Conservation (phyloP, 768 basidiomycete genomes). For the Leccinum aurantiacum region DNA sequence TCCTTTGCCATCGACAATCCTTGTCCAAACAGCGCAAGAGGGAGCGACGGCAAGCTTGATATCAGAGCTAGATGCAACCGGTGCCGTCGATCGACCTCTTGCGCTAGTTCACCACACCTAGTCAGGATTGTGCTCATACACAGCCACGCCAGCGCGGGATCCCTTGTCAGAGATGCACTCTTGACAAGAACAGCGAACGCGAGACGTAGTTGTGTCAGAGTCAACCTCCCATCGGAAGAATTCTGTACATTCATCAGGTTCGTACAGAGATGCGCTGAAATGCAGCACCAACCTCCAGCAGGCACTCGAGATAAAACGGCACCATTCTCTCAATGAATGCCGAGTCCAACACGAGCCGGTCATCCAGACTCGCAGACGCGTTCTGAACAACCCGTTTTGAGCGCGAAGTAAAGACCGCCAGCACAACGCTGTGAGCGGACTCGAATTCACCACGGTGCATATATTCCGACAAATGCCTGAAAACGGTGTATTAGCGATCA, state of each 20-base stretch:
- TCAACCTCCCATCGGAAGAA: constrained; percentile 59
- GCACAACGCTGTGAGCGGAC: constrained; percentile 80
- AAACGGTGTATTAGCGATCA: neutral
- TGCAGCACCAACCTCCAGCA: constrained; percentile 60
- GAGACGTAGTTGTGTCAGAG: constrained; percentile 62
- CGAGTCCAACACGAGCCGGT: constrained; percentile 21
- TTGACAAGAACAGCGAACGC: constrained; percentile 74
- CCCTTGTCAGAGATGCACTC: constrained; percentile 48
- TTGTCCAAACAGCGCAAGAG: constrained; percentile 53
- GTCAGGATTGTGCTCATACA: constrained; percentile 59
- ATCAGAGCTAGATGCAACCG: constrained; percentile 65
- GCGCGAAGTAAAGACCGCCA: constrained; percentile 68
- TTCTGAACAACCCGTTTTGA: constrained; percentile 38
- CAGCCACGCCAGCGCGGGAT: constrained; percentile 60
- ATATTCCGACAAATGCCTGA: constrained; percentile 60
- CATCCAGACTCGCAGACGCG: constrained; percentile 5
- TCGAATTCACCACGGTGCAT: constrained; percentile 76
- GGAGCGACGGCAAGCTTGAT: constrained; percentile 63
- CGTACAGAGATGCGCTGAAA: constrained; percentile 1
- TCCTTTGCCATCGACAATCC: constrained; percentile 50
- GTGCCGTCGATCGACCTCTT: constrained; percentile 37
- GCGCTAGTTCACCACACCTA: constrained; percentile 37
- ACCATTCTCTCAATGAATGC: constrained; percentile 57
- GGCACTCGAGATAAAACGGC: constrained; percentile 69
- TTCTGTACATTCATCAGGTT: constrained; percentile 44